Base-by-base conservation (phyloP, 148 eudicot species). In the Pouteria glomerata region DNA sequence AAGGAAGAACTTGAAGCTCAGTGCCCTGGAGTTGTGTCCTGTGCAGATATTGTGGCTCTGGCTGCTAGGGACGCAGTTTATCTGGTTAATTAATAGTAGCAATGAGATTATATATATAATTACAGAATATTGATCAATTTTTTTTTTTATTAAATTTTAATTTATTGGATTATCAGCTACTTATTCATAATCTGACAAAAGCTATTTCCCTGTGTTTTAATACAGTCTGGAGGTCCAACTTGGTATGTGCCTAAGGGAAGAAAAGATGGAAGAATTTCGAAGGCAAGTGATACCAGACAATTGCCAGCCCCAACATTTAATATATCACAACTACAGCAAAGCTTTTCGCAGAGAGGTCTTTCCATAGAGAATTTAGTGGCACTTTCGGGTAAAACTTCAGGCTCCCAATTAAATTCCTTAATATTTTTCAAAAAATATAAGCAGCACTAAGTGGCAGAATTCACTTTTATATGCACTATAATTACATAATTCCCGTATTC, bases 181-280 rank as follows among this genome's bases (percentile, higher is more conserved):
- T 5, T 39, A 4, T 39, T 39, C n/a, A n/a, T n/a, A n/a, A n/a
- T n/a, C n/a, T n/a, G n/a, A n/a, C n/a, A n/a, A n/a, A n/a, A n/a
- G n/a, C n/a, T n/a, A n/a, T n/a, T n/a, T n/a, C n/a, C n/a, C n/a
- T n/a, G n/a, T n/a, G n/a, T n/a, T n/a, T n/a, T n/a, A n/a, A n/a
- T n/a, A n/a, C 78, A 93, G 98, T 67, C 92, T 37, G 94, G 98
- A 52, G 98, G 96, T 44, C 96, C 98, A 19, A 81, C 84, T 41
- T 93, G 98, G 98, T 77, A 82, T 57, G 94, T 93, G 63, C 92
- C 94, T 0, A 90, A 93, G 79, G 96, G 98, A 72, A 85, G 98
- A 83, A 82, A 84, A 80, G 98, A 93, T 69, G 98, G 98, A 75
- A 88, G 90, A 76, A 89, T 72, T 72, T 93, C 98, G 63, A 81